phyloP scores from a whole-genome alignment of 164 flowering plant genomes.

The Nymphaea colorata region DNA sequence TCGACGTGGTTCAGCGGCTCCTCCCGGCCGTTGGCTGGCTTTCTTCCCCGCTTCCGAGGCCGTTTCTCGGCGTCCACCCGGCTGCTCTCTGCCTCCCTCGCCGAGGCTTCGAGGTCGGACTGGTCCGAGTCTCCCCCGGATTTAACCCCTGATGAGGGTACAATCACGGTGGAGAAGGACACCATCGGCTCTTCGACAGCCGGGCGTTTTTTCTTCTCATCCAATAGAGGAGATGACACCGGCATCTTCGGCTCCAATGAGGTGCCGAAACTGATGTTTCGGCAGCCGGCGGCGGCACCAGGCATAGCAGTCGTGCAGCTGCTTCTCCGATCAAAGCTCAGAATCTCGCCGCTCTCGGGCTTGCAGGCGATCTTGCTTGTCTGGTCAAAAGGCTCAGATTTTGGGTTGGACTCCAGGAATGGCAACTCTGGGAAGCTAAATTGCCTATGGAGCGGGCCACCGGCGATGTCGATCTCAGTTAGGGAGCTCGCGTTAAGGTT shows the following conservation, averaged over 20 bases:
- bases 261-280: conserved; percentile 6
- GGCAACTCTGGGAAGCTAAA: conserved; percentile 54
- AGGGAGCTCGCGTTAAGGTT: background rate
- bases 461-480: background rate
- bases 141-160: conserved; percentile 21
- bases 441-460: conserved; percentile 14
- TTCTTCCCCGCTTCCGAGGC: conserved; percentile 80
- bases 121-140: conserved; percentile 60
- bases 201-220: conserved; percentile 36
- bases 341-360: conserved; percentile 70
- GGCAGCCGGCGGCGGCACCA: conserved; percentile 28
- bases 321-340: conserved; percentile 42
- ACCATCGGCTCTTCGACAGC: conserved; percentile 69
- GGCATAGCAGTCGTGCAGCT: too few relatives aligned
- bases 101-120: conserved; percentile 84
- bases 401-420: conserved; percentile 20
- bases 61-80: conserved; percentile 40
- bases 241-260: conserved; percentile 3
- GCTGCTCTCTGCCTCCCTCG: conserved; percentile 54
- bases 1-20: conserved; percentile 95
- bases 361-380: conserved; percentile 17
- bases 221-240: background rate
- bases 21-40: conserved; percentile 90
- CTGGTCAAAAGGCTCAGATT: background rate
- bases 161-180: conserved; percentile 39